Base-by-base conservation (phyloP, 2,329 filamentous ascomycete species). In the Basipetospora sp. region DNA sequence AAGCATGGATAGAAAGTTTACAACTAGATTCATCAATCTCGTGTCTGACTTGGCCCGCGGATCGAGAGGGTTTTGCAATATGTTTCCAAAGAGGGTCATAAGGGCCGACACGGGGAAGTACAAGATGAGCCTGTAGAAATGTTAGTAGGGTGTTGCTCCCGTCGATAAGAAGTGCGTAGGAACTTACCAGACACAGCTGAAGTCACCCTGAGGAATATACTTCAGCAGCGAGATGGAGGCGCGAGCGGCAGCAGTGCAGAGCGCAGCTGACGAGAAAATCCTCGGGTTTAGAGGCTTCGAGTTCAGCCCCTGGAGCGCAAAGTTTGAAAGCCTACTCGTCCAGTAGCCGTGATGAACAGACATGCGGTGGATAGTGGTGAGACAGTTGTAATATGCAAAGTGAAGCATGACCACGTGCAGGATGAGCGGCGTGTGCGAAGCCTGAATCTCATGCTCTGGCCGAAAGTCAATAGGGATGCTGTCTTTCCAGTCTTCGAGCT, bases 331-430 rank as follows among this genome's bases (percentile, higher is more conserved):
- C 27, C 90, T 75, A 51, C 84, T 94, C 1, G 88, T 96, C 90
- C 90, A 98, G 60, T 94, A 94, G 11, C 90, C 90, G 53, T 94
- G 87, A 50, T 96, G 90, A 20, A 96, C 82, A 30, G 85, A 93
- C 90, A 96, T 98, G 36, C 90, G 83, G 55, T 98, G 90, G 45
- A 98, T 94, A 0, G 90, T 98, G 1, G 88, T 94, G 36, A 98
- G 62, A 50, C 87, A 94, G 55, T 98, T 98, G 64, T 96, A 96
- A 58, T 98, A 98, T 2, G 85, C 80, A 50, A 98, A 92, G 56
- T 98, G 90, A 41, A 98, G 64, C 54, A 94, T 84, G 43, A 94
- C 87, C 37, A 98, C 76, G 46, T 96, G 88, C 15, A 98, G 65
- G 15, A 96, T 87, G n/a, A 96, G 67, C 1, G 88, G 87, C 1